Base-by-base conservation (phyloP, 148 eudicot genomes). In the Diospyros lotus region DNA sequence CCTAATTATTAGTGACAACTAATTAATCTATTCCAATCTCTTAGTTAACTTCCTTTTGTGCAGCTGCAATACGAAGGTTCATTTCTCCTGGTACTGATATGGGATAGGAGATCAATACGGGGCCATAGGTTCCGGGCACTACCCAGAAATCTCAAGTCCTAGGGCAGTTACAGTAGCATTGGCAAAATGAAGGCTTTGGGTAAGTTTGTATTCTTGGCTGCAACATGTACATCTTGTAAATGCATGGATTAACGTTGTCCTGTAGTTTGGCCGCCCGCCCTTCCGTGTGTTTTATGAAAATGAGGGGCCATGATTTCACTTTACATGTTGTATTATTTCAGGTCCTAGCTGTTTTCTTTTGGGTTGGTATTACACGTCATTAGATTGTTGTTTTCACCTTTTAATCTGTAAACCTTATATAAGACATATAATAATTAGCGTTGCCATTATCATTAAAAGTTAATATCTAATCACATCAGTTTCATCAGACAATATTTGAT, bases 61-160 rank as follows among this genome's bases (percentile, higher is more conserved):
- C 94, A 93, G 98, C 76, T 80, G 82, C 87, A 86, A 66, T 89
- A 68, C 15, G 91, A 84, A 85, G 96, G 69, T 81, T 83, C 52
- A 56, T 28, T 55, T 59, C 81, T 81, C 78, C 86, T 48, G 78
- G 77, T 77, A 70, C 9, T 14, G 78, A 76, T 59, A 86, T 86
- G 88, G 80, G 74, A 69, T 45, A 38, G 44, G 67, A 40, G 38
- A 73, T 50, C 40, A 6, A 18, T 40, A 38, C 44, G 41, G 10
- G 9, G 64, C 14, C 28, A 38, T 11, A 28, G 42, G 45, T 69
- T 53, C 39, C 41, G 61, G 62, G 39, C 40, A n/a, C n/a, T n/a
- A n/a, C n/a, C n/a, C n/a, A n/a, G n/a, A n/a, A n/a, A n/a, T n/a
- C n/a, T n/a, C n/a, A n/a, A n/a, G n/a, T n/a, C n/a, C n/a, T n/a